Conservation (phyloP, 208 protist species). For the Leishmania arabica region DNA sequence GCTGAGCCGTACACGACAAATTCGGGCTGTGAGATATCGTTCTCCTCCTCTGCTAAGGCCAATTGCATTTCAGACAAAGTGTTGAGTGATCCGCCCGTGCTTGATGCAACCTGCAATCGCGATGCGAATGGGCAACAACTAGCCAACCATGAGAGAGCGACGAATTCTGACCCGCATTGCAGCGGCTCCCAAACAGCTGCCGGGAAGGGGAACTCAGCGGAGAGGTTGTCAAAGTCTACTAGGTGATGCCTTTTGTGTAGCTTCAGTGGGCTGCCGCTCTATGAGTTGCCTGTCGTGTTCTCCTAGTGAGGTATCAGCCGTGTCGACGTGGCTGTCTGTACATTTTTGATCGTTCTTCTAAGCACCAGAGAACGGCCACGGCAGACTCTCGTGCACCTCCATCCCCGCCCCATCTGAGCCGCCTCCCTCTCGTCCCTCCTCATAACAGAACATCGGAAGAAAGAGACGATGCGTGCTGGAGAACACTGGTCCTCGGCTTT, state of each 20-base stretch:
- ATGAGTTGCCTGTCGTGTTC: no score
- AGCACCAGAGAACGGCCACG: not conserved
- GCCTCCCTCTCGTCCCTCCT: not conserved
- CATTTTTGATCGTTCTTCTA: not conserved
- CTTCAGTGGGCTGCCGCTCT: not conserved
- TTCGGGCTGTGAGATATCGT: conserved; percentile 7
- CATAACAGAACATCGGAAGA: not conserved
- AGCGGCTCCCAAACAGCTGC: not conserved
- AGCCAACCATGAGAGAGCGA: not conserved
- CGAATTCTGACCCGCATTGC: conserved; percentile 6
- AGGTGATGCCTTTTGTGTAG: not conserved
- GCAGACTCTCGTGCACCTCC: not conserved
- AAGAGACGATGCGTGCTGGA: not conserved
- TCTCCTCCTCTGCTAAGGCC: not conserved
- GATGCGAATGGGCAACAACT: not conserved
- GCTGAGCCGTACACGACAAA: conserved; percentile 12
- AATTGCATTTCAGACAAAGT: not conserved
- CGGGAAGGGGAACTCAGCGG: not conserved
- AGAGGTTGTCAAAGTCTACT: not conserved
- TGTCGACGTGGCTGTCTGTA: not conserved
- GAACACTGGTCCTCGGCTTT: not conserved
- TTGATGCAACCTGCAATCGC: conserved; percentile 27
- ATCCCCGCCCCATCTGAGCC: not conserved
- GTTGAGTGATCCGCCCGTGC: conserved; percentile 24
- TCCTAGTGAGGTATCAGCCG: not conserved